These are phyloP conservation scores for Chaetomium olivaceum DNA, from an alignment of 2,329 filamentous ascomycete species.

Conservation along the genomic window DNA sequence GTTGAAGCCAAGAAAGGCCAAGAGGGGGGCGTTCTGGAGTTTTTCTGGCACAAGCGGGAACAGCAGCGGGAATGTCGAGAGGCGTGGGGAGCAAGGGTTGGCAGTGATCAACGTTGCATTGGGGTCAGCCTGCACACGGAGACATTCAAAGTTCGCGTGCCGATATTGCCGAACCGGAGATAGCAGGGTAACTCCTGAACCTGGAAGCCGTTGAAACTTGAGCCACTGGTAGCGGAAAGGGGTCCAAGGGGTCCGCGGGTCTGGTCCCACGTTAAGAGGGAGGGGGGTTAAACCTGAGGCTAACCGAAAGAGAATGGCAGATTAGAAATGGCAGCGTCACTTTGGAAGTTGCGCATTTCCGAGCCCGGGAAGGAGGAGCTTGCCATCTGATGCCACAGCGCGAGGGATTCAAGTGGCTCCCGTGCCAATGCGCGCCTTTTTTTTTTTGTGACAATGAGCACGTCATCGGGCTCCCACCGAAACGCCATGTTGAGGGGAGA, in stretches of 20 bases:
- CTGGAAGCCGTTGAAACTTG: not conserved
- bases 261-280: not conserved
- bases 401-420: not conserved
- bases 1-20: conserved; percentile 13
- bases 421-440: too few relatives aligned
- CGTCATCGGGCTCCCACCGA: not conserved
- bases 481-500: too few relatives aligned
- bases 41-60: not conserved
- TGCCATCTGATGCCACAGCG: too few relatives aligned
- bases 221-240: not conserved
- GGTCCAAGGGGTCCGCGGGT: not conserved
- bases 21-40: not conserved
- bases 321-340: not conserved
- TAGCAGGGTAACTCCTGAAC: conserved; percentile 17
- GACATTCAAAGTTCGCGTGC: conserved; percentile 1
- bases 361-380: too few relatives aligned
- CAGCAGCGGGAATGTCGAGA: not conserved
- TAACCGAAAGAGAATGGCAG: not conserved
- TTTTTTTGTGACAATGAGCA: not conserved
- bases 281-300: not conserved
- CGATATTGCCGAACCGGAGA: conserved; percentile 23
- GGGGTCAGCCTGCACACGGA: not conserved
- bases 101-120: not conserved
- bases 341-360: not conserved
- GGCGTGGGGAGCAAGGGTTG: not conserved